Conservation (phyloP, 2,329 filamentous ascomycete species). For the Sporothrix sp. region DNA sequence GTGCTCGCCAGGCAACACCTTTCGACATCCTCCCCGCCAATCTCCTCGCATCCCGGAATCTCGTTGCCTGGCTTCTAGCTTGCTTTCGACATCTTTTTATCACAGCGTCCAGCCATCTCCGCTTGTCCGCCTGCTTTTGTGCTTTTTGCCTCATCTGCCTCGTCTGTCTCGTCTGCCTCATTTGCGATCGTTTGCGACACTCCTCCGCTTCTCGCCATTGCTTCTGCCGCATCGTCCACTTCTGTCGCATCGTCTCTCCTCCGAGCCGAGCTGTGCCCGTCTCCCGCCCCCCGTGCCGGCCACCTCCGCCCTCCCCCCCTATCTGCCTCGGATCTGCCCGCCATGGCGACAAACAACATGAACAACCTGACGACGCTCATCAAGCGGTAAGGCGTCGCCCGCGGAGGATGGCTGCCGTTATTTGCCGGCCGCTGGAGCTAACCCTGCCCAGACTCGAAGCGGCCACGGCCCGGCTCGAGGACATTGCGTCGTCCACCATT, state of each 20-base stretch:
- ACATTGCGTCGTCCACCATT: constrained; percentile 73
- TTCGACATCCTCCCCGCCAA: not conserved
- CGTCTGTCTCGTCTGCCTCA: no score
- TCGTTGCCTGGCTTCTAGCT: not conserved
- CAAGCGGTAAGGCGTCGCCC: constrained; percentile 64
- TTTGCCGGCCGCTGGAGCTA: constrained; percentile 29
- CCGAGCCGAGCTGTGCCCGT: not conserved
- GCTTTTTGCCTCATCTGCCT: no score
- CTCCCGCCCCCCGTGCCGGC: not conserved
- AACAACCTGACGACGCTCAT: constrained; percentile 95
- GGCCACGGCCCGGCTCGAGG: constrained; percentile 89
- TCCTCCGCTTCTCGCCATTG: not conserved
- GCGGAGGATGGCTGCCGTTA: no score
- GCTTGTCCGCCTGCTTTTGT: not conserved
- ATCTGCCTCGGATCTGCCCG: constrained; percentile 19
- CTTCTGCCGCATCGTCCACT: not conserved
- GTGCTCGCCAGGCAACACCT: constrained; percentile 3
- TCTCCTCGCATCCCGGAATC: not conserved
- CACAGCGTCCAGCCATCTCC: not conserved
- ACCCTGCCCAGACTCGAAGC: constrained; percentile 73
- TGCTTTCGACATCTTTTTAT: not conserved
- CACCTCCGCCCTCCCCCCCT: not conserved
- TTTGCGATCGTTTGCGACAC: not conserved
- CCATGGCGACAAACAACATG: constrained; percentile 76
- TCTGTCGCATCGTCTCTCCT: not conserved